Conservation (phyloP, 192 early-diverging fungal species). For the Radiomyces spectabilis region DNA sequence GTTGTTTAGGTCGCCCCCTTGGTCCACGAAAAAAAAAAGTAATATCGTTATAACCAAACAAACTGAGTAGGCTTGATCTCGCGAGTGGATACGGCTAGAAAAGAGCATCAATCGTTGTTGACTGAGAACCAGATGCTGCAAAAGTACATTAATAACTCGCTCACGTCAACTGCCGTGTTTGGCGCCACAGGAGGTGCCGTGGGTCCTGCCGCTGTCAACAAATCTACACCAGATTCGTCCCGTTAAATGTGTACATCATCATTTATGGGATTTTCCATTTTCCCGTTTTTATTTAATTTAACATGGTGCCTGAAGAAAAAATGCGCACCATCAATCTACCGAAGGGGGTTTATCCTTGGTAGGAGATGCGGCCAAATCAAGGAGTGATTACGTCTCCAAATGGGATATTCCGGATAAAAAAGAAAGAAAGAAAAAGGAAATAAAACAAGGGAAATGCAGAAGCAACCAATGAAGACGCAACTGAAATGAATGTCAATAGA, state of each 20-base stretch:
- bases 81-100: conserved; percentile 21
- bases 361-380: not conserved
- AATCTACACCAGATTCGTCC: not conserved
- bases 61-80: conserved; percentile 15
- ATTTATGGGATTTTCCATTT: not conserved
- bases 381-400: not conserved
- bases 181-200: conserved; percentile 18
- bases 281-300: not conserved
- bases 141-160: conserved; percentile 34
- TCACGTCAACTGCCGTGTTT: conserved; percentile 35
- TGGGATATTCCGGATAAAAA: not conserved
- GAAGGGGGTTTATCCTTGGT: too few relatives aligned
- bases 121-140: conserved; percentile 34
- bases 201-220: not conserved
- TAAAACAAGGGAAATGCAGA: not conserved
- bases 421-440: not conserved
- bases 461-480: not conserved
- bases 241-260: not conserved
- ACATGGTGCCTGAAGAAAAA: too few relatives aligned
- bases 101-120: conserved; percentile 26
- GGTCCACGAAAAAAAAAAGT: not conserved
- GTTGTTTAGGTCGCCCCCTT: too few relatives aligned
- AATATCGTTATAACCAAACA: not conserved
- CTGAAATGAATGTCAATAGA: not conserved
- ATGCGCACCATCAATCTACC: too few relatives aligned